These are phyloP conservation scores for Syzygium malaccense DNA, from an alignment of 441 rosid species.

Conservation along the genomic window DNA sequence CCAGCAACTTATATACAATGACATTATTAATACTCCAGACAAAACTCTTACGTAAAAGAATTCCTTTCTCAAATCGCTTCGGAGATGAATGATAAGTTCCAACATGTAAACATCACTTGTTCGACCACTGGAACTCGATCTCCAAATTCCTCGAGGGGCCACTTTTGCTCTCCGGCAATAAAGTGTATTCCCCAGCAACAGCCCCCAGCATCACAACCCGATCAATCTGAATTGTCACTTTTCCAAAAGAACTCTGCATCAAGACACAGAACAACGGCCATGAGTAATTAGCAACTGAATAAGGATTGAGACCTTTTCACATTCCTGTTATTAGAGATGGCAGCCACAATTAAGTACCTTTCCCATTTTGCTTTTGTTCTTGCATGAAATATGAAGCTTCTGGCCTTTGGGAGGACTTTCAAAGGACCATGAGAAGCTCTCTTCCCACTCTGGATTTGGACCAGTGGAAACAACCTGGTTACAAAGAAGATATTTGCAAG, in stretches of 20 bases:
- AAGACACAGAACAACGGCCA: neutral
- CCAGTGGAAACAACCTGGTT: slow-evolving; percentile 86
- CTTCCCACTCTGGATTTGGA: slow-evolving; percentile 98
- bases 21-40: slow-evolving; percentile 17
- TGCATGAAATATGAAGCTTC: slow-evolving; percentile 94
- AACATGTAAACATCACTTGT: slow-evolving; percentile 34
- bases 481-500: neutral
- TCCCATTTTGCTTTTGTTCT: slow-evolving; percentile 99
- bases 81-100: neutral
- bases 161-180: slow-evolving; percentile 93
- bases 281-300: neutral
- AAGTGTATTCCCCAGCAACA: slow-evolving; percentile 85
- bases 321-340: neutral
- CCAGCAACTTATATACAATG: slow-evolving; percentile 30
- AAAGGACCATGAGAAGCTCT: slow-evolving; percentile 94
- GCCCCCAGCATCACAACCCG: slow-evolving; percentile 98
- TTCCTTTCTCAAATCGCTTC: slow-evolving; percentile 11
- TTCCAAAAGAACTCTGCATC: slow-evolving; percentile 89
- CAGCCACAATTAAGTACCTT: slow-evolving; percentile 41
- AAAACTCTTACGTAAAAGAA: neutral
- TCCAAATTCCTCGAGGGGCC: slow-evolving; percentile 90
- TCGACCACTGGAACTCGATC: slow-evolving; percentile 98
- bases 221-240: slow-evolving; percentile 97
- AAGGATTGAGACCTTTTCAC: neutral
- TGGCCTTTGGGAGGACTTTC: slow-evolving; percentile 99